Evolutionary conservation across 2,329 filamentous ascomycete genomes (phyloP), one percentile per base, ranked within the genome.

Genomic region (Colletotrichum australisinense): DNA sequence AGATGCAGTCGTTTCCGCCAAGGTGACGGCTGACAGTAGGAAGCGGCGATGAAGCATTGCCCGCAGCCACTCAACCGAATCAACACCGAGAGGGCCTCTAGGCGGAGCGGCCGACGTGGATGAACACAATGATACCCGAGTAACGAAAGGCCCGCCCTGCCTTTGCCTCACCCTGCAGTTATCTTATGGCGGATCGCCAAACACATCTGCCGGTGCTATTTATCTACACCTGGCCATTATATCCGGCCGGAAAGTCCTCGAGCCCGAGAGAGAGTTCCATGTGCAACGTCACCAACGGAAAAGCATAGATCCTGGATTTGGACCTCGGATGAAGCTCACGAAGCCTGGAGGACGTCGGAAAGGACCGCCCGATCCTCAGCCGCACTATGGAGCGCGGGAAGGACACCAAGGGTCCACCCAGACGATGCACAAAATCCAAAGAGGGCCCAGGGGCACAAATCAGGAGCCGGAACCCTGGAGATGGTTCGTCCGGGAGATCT

Each of bases 71-170:
- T 35, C 4, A n/a, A 26, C 28, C 4, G 22, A 24, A 58, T n/a
- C 24, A 63, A 57, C 22, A 32, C n/a, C 53, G 30, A 57, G 24
- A 69, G 30, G 14, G 53, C 24, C 26, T 55, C 59, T 53, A 46
- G 53, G 66, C 55, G 66, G 53, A 72, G 70, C 38, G 32, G 52
- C 26, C n/a, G 49, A 42, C 30, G 19, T 30, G 58, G 19, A 26
- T 16, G 58, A 60, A 49, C 49, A 14, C 22, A 65, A 69, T 60
- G 70, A 72, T 72, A 72, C 70, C 70, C 70, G 42, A 58, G 67
- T 55, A 32, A 49, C 7, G 19, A 49, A 72, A 69, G 66, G 53
- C 46, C 59, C 69, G 38, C 42, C 35, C 4, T 65, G 9, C 63
- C 52, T 65, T 42, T 64, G 66, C 52, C 59, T 72, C 26, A 38